Evolutionary conservation across 108 stramenopile species (phyloP).

Genomic region (Stephanodiscus minutulus): DNA sequence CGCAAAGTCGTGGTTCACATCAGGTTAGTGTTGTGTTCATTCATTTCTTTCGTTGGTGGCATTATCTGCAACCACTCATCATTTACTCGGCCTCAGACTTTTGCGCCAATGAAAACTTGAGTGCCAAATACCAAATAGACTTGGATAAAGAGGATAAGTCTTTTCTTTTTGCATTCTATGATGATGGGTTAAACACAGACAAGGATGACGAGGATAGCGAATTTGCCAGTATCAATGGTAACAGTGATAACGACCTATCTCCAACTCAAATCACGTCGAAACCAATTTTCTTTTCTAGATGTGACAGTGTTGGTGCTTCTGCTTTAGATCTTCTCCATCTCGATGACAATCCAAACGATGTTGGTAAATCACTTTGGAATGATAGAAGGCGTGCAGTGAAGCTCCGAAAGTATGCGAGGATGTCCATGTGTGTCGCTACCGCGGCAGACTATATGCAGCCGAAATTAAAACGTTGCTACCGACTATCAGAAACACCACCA

Average conservation of each 20-base stretch:
- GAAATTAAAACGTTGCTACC: conserved; percentile 17
- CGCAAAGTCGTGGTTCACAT: conserved; percentile 46
- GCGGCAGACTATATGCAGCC: conserved; percentile 35
- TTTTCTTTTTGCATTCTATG: conserved; percentile 19
- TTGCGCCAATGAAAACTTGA: conserved; percentile 23
- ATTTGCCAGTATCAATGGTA: conserved; percentile 9
- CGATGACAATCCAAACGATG: conserved; percentile 26
- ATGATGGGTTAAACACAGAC: conserved; percentile 1
- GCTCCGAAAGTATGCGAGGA: conserved; percentile 43
- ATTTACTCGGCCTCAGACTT: conserved; percentile 10
- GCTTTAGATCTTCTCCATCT: conserved; percentile 46
- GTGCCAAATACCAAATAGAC: conserved; percentile 22
- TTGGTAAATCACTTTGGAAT: not conserved
- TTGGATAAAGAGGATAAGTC: conserved; percentile 27
- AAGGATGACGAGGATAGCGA: conserved; percentile 2
- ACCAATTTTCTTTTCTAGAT: conserved; percentile 13
- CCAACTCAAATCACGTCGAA: conserved; percentile 4
- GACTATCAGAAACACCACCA: conserved; percentile 28
- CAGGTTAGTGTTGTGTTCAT: conserved; percentile 14
- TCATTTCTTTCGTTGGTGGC: not conserved
- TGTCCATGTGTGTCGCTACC: conserved; percentile 39
- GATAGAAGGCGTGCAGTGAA: conserved; percentile 29
- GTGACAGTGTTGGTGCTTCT: conserved; percentile 43
- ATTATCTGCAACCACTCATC: not conserved
- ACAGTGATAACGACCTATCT: conserved; percentile 1